Percentiles rank a stretch among this genome's conserved stretches.
Evolutionary conservation across 306 rosid species (phyloP).

Genomic region (Vigna trinervia): DNA sequence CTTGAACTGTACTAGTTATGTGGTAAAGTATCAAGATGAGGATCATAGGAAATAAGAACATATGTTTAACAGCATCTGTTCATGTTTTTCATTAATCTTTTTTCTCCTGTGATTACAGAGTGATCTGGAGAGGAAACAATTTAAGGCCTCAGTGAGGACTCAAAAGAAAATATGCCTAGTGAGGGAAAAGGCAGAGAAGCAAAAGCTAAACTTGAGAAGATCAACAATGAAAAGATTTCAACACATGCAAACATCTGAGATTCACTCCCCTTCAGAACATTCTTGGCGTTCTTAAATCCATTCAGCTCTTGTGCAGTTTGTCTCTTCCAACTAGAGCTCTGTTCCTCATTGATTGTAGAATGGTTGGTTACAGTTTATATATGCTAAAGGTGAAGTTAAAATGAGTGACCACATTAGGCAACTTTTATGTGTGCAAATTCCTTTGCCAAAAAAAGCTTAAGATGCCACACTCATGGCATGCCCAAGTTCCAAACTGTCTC

Average conservation of each 20-base stretch:
- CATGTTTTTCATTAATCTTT: background rate
- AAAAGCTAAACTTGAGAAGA: conserved; percentile 53
- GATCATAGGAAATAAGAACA: background rate
- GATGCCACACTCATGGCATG: conserved; percentile 13
- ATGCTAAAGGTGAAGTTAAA: background rate
- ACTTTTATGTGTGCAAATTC: background rate
- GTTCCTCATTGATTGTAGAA: conserved; percentile 1
- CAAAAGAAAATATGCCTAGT: conserved; percentile 48
- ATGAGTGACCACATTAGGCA: background rate
- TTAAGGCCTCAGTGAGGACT: conserved; percentile 50
- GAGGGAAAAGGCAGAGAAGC: conserved; percentile 67
- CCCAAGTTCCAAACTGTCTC: background rate
- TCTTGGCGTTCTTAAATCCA: conserved; percentile 40
- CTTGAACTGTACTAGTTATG: background rate
- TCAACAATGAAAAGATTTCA: conserved; percentile 52
- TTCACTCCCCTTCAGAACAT: conserved; percentile 29
- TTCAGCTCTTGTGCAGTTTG: background rate
- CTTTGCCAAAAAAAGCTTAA: background rate
- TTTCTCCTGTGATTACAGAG: conserved; percentile 45
- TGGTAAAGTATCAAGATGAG: background rate
- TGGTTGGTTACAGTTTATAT: background rate
- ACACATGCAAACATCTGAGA: conserved; percentile 43
- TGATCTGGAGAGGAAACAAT: conserved; percentile 61
- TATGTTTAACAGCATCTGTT: background rate
- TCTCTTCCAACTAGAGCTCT: background rate